Percentiles rank a stretch among this genome's conserved stretches.
phyloP scores from a whole-genome alignment of 345 rosid genomes.

The Psidium guajava region DNA sequence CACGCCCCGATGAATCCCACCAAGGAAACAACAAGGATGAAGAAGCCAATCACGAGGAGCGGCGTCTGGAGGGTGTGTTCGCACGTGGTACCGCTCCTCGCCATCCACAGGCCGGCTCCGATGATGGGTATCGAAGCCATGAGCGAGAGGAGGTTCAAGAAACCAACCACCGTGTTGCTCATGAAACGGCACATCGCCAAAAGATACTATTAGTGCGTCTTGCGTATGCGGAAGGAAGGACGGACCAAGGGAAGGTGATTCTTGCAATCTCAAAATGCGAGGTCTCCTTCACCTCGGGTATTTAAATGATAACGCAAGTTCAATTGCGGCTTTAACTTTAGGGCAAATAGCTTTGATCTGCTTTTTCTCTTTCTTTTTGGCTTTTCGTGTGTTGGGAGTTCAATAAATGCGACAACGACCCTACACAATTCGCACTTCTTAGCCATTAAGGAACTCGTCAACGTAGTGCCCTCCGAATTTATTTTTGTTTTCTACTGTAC shows the following conservation, averaged over 20 bases:
- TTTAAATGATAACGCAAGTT: neutral
- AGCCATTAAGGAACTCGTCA: conserved; percentile 19
- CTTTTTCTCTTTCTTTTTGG: neutral
- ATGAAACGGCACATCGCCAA: neutral
- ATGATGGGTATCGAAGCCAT: conserved; percentile 76
- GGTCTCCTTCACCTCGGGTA: neutral
- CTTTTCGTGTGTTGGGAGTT: conserved; percentile 2
- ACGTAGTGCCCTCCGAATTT: neutral
- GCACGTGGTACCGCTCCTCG: conserved; percentile 66
- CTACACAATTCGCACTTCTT: conserved; percentile 20
- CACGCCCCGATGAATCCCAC: conserved; percentile 95
- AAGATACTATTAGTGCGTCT: neutral
- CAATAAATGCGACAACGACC: neutral
- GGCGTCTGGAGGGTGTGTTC: conserved; percentile 82
- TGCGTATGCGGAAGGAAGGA: neutral
- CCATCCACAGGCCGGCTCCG: conserved; percentile 90
- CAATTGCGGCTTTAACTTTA: neutral
- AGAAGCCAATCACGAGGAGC: conserved; percentile 64
- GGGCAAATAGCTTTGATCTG: neutral
- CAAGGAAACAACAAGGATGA: conserved; percentile 55
- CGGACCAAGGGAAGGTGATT: neutral
- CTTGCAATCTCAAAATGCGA: neutral
- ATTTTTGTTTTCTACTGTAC: neutral
- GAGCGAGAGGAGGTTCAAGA: conserved; percentile 72
- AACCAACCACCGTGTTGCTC: conserved; percentile 76